Evolutionary conservation across 2,329 filamentous ascomycete species (phyloP).

Genomic region (Monascus ruber): DNA sequence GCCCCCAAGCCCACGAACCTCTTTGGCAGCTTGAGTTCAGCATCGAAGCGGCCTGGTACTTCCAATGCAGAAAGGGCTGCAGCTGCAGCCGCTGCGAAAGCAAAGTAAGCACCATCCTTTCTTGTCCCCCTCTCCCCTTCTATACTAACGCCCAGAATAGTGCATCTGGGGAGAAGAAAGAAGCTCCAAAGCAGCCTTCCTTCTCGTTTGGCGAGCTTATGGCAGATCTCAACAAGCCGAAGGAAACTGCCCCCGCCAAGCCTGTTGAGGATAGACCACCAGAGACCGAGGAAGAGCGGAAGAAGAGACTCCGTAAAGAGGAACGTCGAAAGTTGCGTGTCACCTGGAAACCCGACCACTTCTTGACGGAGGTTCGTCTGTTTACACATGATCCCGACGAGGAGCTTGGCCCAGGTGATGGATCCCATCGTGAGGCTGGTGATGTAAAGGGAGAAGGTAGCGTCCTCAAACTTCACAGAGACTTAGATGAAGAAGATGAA

Average conservation of each 20-base stretch:
- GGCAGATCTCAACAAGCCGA: constrained; percentile 44
- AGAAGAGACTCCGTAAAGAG: constrained; percentile 50
- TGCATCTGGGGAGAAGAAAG: constrained; percentile 23
- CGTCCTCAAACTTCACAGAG: constrained; percentile 40
- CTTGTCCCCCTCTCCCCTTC: neutral
- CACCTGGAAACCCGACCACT: constrained; percentile 47
- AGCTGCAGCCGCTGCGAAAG: constrained; percentile 26
- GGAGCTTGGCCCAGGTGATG: constrained; percentile 48
- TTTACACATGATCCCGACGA: constrained; percentile 55
- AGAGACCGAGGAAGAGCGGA: constrained; percentile 49
- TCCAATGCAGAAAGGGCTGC: constrained; percentile 39
- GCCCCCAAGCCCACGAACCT: constrained; percentile 34
- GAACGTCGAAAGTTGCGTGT: constrained; percentile 50
- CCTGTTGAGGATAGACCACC: constrained; percentile 41
- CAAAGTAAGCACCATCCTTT: constrained; percentile 15
- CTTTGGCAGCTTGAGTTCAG: constrained; percentile 37
- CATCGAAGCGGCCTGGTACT: constrained; percentile 40
- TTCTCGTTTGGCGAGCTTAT: constrained; percentile 41
- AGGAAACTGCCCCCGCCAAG: constrained; percentile 41
- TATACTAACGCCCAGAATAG: constrained; percentile 13
- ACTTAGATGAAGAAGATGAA: constrained; percentile 47
- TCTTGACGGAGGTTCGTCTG: constrained; percentile 45
- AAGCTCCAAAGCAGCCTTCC: constrained; percentile 26
- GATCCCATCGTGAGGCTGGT: constrained; percentile 45
- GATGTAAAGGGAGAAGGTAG: constrained; percentile 48